Base-by-base conservation (phyloP, 2,329 filamentous ascomycete genomes). In the Aphanocladium album region DNA sequence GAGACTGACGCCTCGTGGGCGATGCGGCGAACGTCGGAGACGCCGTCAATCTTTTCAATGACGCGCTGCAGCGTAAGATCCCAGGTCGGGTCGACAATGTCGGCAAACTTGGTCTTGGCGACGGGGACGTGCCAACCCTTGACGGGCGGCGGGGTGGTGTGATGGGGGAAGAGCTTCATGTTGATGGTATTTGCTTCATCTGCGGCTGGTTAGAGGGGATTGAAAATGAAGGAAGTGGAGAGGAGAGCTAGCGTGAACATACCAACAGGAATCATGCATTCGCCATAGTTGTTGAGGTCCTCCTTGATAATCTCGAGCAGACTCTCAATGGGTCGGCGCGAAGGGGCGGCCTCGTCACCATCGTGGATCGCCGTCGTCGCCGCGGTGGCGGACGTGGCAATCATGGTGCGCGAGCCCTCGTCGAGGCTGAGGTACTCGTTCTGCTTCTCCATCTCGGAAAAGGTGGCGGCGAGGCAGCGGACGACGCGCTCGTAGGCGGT, bases 261-360 rank as follows among this genome's bases (percentile, higher is more conserved):
- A 93, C 90, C 90, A 64, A 97, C 93, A 0, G 93, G 93, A 69
- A 97, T 96, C 93, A 96, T 96, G 80, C 93, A 96, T 77, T 99
- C 95, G 70, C 91, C 93, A 70, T 97, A 99, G 68, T 96, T 96
- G 71, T 98, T 97, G 67, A 99, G 72, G 72, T 99, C 93, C 75
- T 97, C 86, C 70, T 87, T 87, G 61, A 89, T 82, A 63, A 89
- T 89, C 74, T 89, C 92, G 67, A 98, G 81, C 66, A 99, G 76
- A 66, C 89, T 91, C 77, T 93, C 90, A 69, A 96, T 96, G 3
- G 84, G 79, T 73, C 90, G 77, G 78, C 88, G 69, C 74, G 39
- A 74, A 72, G 50, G 75, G 60, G 50, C 64, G 57, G 30, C 69
- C 63, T 16, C 64, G 67, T 80, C 78, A 30, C 77, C 74, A 50